Percentiles rank a stretch among this genome's conserved stretches.
Conservation (phyloP, 2,329 filamentous ascomycete genomes). For the Aspergillus unguis region DNA sequence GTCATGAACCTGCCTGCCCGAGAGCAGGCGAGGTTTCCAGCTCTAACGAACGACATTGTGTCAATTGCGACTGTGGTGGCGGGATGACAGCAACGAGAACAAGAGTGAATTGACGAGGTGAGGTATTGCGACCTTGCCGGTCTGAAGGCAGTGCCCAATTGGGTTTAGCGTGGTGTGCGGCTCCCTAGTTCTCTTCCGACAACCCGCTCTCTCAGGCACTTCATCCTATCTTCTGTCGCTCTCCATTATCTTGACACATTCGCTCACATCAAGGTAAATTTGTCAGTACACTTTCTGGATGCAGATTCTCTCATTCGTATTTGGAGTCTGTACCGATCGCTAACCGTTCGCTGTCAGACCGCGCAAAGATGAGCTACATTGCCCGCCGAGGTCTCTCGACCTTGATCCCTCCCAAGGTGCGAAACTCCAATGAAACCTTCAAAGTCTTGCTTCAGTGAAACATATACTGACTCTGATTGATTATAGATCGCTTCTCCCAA, state of each 20-base stretch:
- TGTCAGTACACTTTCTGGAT: not conserved
- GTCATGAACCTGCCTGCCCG: slow-evolving; percentile 29
- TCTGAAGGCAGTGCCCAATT: slow-evolving; percentile 32
- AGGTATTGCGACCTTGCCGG: slow-evolving; percentile 32
- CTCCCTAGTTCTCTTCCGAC: slow-evolving; percentile 33
- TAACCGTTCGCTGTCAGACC: slow-evolving; percentile 25
- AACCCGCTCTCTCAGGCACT: slow-evolving; percentile 36
- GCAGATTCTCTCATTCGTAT: not conserved
- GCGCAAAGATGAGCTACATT: slow-evolving; percentile 82
- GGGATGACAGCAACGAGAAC: slow-evolving; percentile 21
- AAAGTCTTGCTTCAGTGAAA: slow-evolving; percentile 11
- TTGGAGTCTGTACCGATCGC: slow-evolving; percentile 10
- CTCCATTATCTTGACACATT: slow-evolving; percentile 31
- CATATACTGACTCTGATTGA: slow-evolving; percentile 36
- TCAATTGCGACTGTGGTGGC: slow-evolving; percentile 20
- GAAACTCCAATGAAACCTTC: slow-evolving; percentile 23
- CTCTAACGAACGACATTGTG: slow-evolving; percentile 66
- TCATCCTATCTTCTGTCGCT: slow-evolving; percentile 32
- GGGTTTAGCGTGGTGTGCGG: slow-evolving; percentile 34
- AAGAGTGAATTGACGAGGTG: slow-evolving; percentile 31
- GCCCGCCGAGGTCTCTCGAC: slow-evolving; percentile 90
- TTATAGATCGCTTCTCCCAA: slow-evolving; percentile 38
- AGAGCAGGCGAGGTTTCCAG: slow-evolving; percentile 40
- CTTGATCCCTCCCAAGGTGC: slow-evolving; percentile 97
- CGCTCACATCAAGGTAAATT: slow-evolving; percentile 34